Base-by-base conservation (phyloP, 2,329 filamentous ascomycete species). In the Massarina eburnea region DNA sequence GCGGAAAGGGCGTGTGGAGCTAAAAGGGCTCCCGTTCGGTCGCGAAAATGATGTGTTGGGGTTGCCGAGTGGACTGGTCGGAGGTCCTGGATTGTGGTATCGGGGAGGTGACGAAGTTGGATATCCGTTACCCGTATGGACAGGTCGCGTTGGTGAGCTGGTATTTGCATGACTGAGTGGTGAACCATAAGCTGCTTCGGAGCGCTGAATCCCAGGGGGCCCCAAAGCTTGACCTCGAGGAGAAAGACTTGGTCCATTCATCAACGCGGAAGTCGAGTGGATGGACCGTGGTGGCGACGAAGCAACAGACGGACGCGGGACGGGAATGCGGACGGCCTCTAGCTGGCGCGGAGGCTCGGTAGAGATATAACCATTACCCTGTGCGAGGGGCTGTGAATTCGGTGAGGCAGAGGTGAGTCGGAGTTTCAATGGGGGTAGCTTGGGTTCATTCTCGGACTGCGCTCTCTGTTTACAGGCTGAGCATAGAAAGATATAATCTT, bases 401-500 rank as follows among this genome's bases (percentile, higher is more conserved):
- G 77, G 76, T 8, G 78, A 79, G 8, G 73, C 67, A 14, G 78
- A 78, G 19, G 74, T 76, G 43, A 82, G 67, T 38, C 77, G 75
- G 57, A 85, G 77, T 59, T 83, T 84, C 52, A 85, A 70, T 12
- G 80, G 76, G 6, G 80, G 83, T 37, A 84, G 76, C 61, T 86
- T 87, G 30, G 82, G 81, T 55, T 76, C 76, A 48, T 78, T 81
- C 15, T 78, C 76, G 42, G 83, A 81, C 56, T 86, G 78, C 51
- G 84, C 81, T 47, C 83, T 85, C 14, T 80, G 83, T 57, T 82
- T 83, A 74, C 94, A 99, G 38, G 86, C 83, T 26, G 75, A 75
- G 73, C 92, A 97, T 54, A 96, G 71, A 62, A 96, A 96, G 50
- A 89, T 84, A 61, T 97, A 97, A 55, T 95, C 88, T 54, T 96